Conservation (phyloP, 73 alveolate genomes). For the Paramecium sonneborni region DNA sequence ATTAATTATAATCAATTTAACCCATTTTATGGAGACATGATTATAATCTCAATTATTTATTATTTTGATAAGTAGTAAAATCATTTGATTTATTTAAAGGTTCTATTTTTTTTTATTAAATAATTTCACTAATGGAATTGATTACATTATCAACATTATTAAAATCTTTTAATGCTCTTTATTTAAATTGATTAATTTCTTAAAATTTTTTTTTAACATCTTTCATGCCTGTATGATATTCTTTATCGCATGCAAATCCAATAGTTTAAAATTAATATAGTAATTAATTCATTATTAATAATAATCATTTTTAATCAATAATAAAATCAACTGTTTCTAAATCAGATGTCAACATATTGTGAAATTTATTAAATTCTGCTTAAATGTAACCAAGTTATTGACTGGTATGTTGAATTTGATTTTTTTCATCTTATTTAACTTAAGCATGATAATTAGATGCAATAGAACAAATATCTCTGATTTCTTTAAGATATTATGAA, state of each 20-base stretch:
- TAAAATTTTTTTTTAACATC: not conserved
- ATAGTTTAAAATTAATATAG: not conserved
- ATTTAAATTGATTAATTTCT: not conserved
- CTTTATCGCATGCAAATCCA: conserved; percentile 26
- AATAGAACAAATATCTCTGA: not conserved
- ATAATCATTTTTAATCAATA: not conserved
- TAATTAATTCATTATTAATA: not conserved
- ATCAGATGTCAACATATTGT: conserved; percentile 37
- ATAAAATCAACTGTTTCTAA: conserved; percentile 7
- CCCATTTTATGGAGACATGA: not conserved
- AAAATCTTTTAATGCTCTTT: not conserved
- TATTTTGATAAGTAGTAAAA: not conserved
- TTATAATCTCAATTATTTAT: not conserved
- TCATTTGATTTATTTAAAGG: not conserved
- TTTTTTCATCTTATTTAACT: not conserved
- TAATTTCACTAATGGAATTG: not conserved
- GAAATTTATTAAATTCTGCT: conserved; percentile 35
- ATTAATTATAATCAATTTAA: not conserved
- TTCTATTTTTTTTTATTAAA: not conserved
- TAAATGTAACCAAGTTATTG: not conserved
- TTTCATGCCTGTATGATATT: not conserved
- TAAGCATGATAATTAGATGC: not conserved
- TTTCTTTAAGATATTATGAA: not conserved
- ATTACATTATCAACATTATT: conserved; percentile 23
- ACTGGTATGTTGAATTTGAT: not conserved